Percentiles rank a stretch among this genome's conserved stretches.
Conservation (phyloP, 2,329 filamentous ascomycete genomes). For the Rutstroemia sp. region DNA sequence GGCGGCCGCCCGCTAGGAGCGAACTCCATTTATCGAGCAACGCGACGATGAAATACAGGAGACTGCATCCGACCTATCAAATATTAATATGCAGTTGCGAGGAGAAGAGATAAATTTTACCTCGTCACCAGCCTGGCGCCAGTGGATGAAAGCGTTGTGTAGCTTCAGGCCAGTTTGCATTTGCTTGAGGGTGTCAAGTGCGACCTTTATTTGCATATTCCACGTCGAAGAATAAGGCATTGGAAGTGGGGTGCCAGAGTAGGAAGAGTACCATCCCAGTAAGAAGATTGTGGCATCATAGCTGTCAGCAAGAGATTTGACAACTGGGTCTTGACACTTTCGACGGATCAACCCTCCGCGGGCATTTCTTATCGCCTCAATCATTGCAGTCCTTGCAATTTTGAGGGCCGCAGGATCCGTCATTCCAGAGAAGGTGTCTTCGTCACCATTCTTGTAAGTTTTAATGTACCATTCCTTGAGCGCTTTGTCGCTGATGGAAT, state of each 20-base stretch:
- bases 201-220: constrained; percentile 29
- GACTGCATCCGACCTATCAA: constrained; percentile 25
- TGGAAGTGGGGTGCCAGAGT: constrained; percentile 33
- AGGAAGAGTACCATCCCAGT: constrained; percentile 31
- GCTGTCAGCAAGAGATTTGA: constrained; percentile 37
- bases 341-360: constrained; percentile 7
- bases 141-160: constrained; percentile 29
- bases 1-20: constrained; percentile 22
- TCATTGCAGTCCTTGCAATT: constrained; percentile 5
- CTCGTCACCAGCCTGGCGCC: constrained; percentile 27
- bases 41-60: constrained; percentile 29
- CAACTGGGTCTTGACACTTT: constrained; percentile 9
- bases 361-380: constrained; percentile 32
- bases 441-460: constrained; percentile 4
- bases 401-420: constrained; percentile 21
- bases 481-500: constrained; percentile 42
- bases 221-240: constrained; percentile 29
- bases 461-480: constrained; percentile 36
- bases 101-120: constrained; percentile 38
- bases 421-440: constrained; percentile 24
- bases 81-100: neutral
- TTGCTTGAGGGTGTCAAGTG: constrained; percentile 25
- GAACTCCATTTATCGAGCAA: constrained; percentile 30
- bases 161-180: constrained; percentile 28
- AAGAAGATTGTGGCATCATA: constrained; percentile 33